Evolutionary conservation across 306 rosid genomes (phyloP), one percentile per base, ranked within the genome.

Genomic region (Vicia faba): DNA sequence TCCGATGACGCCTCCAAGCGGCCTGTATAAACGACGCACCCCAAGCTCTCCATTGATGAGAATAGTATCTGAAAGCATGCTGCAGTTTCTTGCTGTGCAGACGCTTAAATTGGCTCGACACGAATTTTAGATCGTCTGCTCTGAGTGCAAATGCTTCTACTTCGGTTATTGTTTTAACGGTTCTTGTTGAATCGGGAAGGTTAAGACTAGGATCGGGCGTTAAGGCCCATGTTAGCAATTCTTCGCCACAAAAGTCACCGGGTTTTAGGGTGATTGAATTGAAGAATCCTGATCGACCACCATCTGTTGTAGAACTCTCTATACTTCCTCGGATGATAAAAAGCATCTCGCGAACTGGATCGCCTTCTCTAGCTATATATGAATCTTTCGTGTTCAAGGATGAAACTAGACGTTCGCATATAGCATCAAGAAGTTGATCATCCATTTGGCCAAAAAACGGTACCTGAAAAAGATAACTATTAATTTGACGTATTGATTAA

Each of bases 11-110:
- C 19, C 98, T 77, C 97, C 98, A 93, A 0, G 96, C 93, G 0
- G 84, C 89, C 75, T 89, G 98, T 50, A 93, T 74, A 66, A 81
- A 89, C 56, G 87, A 79, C 50, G 95, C 85, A 4, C 89, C 93
- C 96, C 97, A 93, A 7, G 96, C 76, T 51, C 98, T 82, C 98
- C 97, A 93, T 7, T 89, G 96, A 70, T 86, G 96, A 15, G 98
- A 89, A 50, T 88, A 84, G 72, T 88, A 89, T 74, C 96, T 74
- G 41, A 93, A 89, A 23, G 96, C 96, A 53, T 89, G 97, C 59
- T 88, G 98, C 15, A 93, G 83, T 80, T 58, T 87, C 81, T 89
- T 89, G 84, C 96, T 93, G 28, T 87, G 98, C 1, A 89, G 96
- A 15, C 88, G 84, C 85, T 85, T 89, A 56, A 93, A 88, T 49